Base-by-base conservation (phyloP, 2,329 filamentous ascomycete genomes). In the Fonsecaea monophora region DNA sequence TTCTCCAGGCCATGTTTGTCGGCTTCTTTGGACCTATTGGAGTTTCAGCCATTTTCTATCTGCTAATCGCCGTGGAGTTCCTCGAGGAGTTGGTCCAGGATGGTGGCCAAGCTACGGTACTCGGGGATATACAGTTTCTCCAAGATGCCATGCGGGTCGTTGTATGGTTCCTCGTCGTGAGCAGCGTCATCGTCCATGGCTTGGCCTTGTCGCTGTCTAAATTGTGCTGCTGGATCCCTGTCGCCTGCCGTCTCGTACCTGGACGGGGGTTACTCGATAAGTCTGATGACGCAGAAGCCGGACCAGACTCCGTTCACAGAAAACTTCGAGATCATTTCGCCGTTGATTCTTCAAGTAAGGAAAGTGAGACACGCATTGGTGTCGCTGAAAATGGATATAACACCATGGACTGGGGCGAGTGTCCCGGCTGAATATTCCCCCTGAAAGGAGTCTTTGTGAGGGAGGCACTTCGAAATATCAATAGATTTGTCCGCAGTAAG, bases 21-120 rank as follows among this genome's bases (percentile, higher is more conserved):
- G 94, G 93, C 0, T 97, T 96, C 81, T 97, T 97, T 70, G 94
- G 94, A 0, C 94, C 93, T 0, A 93, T 97, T 63, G 93, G 94
- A 2, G 92, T 97, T 1, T 92, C 91, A 12, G 93, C 92, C 1
- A 86, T 96, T 18, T 97, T 96, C 76, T 96, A 97, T 75, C 83
- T 97, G 4, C 95, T 92, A 74, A 83, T 96, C 66, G 89, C 86
- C 42, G 77, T 90, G 0, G 91, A 96, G 21, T 96, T 94, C 68
- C 81, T 97, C 3, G 75, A 80, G 13, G 76, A 73, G 2, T n/a
- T 40, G 35, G 77, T 88, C 60, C 85, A 83, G 0, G 85, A 87
- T 7, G 80, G 90, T 25, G 2, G 25, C 59, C 15, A 60, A 60
- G 88, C 86, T 0, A 75, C 84, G 37, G 79, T 86, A 15, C 84